Conservation (phyloP, 331 rosid genomes). For the Saraca asoca region DNA sequence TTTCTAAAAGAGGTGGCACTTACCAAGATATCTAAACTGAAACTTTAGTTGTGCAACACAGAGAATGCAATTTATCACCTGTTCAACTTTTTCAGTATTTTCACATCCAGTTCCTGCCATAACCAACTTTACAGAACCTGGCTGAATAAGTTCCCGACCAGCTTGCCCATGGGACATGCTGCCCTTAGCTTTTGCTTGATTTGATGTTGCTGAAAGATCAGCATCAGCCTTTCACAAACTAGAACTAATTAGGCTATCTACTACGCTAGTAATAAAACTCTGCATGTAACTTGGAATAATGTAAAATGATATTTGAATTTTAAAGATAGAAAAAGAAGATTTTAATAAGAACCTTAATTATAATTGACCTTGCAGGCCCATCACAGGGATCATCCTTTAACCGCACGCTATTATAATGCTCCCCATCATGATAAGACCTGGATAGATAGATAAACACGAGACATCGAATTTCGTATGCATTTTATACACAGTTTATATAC, state of each 20-base stretch:
- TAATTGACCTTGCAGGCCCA: conserved; percentile 73
- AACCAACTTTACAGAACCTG: conserved; percentile 61
- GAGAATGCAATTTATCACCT: conserved; percentile 50
- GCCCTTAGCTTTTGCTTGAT: conserved; percentile 47
- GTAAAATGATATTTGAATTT: neutral
- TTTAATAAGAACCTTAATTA: conserved; percentile 57
- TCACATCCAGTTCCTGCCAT: conserved; percentile 78
- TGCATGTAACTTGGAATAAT: neutral
- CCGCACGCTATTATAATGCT: conserved; percentile 84
- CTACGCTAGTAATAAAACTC: conserved; percentile 9
- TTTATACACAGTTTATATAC: neutral
- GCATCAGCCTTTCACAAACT: conserved; percentile 81
- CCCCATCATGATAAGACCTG: conserved; percentile 84
- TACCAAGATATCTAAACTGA: conserved; percentile 24
- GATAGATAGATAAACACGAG: conserved; percentile 29
- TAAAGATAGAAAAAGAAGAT: conserved; percentile 16
- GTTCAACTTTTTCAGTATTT: conserved; percentile 56
- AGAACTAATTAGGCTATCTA: conserved; percentile 51
- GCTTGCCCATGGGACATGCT: conserved; percentile 37
- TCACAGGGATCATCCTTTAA: conserved; percentile 68
- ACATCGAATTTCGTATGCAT: conserved; percentile 26
- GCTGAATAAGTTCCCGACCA: conserved; percentile 41
- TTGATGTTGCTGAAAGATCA: conserved; percentile 63
- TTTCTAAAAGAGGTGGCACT: conserved; percentile 25
- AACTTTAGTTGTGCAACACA: conserved; percentile 27